A percentile compares a stretch with the other conserved stretches of the same genome.
phyloP scores from a whole-genome alignment of 108 stramenopile genomes.

The Seminavis robusta region DNA sequence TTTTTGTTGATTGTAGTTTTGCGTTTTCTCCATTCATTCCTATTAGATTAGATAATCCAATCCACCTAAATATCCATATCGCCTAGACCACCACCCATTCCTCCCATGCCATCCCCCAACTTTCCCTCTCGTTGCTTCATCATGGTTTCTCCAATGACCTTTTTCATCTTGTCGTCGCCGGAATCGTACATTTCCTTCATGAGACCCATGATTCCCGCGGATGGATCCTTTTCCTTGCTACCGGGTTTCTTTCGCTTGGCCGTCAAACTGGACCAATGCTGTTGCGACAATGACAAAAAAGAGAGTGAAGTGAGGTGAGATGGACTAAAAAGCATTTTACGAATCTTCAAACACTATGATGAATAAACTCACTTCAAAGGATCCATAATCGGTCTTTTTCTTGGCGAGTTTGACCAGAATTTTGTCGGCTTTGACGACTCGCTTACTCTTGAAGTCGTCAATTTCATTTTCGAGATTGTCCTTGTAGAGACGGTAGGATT shows the following conservation, averaged over 20 bases:
- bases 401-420: conserved; percentile 90
- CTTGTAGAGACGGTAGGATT: conserved; percentile 87
- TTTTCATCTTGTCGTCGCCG: conserved; percentile 94
- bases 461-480: conserved; percentile 94
- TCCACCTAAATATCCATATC: no score
- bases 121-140: conserved; percentile 85
- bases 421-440: conserved; percentile 87
- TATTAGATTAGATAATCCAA: no score
- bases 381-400: conserved; percentile 80
- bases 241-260: conserved; percentile 64
- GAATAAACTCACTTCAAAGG: no score
- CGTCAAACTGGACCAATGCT: conserved; percentile 81
- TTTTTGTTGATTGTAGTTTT: no score
- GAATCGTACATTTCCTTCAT: conserved; percentile 98
- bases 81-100: conserved; percentile 12
- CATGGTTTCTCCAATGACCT: conserved; percentile 95
- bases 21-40: no score
- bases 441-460: conserved; percentile 71
- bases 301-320: no score
- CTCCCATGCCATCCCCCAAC: conserved; percentile 33
- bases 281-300: no score
- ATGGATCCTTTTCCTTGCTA: conserved; percentile 50
- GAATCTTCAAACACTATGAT: no score
- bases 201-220: conserved; percentile 87
- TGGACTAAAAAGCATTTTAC: no score